phyloP scores from a whole-genome alignment of 768 basidiomycete species.

The Leccinum longicurvipes region DNA sequence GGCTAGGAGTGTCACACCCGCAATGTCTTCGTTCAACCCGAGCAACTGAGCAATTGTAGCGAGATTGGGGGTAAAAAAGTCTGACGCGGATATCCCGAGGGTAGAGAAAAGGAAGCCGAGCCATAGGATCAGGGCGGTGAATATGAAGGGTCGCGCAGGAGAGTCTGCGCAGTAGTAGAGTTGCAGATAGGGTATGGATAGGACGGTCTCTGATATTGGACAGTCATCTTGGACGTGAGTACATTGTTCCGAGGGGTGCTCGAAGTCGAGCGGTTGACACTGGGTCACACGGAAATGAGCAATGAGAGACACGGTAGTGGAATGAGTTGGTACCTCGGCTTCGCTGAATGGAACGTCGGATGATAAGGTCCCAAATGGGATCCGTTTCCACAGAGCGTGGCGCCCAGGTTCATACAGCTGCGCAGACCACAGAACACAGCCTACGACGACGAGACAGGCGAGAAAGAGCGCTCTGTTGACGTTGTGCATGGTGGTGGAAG shows the following conservation, averaged over 20 bases:
- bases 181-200: slow-evolving; percentile 66
- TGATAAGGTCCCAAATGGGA: not conserved
- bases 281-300: slow-evolving; percentile 24
- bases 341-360: not conserved
- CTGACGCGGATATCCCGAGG: slow-evolving; percentile 90
- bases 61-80: slow-evolving; percentile 97
- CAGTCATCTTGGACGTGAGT: slow-evolving; percentile 58
- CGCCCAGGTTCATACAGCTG: slow-evolving; percentile 14
- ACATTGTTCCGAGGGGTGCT: slow-evolving; percentile 54
- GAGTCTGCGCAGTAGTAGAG: slow-evolving; percentile 66
- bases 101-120: slow-evolving; percentile 92
- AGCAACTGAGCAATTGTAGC: slow-evolving; percentile 84
- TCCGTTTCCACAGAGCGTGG: slow-evolving; percentile 11
- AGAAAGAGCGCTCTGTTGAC: slow-evolving; percentile 50
- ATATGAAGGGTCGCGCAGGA: slow-evolving; percentile 54
- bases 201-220: slow-evolving; percentile 55
- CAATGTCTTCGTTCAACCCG: slow-evolving; percentile 88
- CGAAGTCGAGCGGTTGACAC: slow-evolving; percentile 65
- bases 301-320: not conserved
- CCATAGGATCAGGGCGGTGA: slow-evolving; percentile 70
- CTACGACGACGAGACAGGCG: slow-evolving; percentile 46
- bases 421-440: slow-evolving; percentile 65
- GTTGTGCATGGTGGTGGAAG: slow-evolving; percentile 41
- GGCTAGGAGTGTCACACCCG: slow-evolving; percentile 94
- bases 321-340: slow-evolving; percentile 5